Base-by-base conservation (phyloP, 768 basidiomycete species). In the Tylopilus sp. region DNA sequence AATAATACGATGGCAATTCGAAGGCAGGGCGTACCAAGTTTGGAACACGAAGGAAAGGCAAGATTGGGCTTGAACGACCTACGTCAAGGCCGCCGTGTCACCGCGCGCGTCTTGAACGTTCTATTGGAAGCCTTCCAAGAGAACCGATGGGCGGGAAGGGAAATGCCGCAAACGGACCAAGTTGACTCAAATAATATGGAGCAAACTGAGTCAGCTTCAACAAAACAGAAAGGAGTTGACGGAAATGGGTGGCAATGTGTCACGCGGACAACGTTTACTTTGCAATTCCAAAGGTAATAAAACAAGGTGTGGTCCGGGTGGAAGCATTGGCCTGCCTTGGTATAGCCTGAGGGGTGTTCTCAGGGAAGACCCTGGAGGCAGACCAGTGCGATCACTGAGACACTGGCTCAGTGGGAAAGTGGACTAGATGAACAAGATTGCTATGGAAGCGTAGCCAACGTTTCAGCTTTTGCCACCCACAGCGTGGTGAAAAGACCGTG, bases 51-150 rank as follows among this genome's bases (percentile, higher is more conserved):
- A 18, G 36, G 7, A 18, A 15, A 15, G 12, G 12, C 12, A 33
- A 33, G 12, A 33, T 13, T 31, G 31, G 31, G 15, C 33, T 17
- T 35, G 33, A 17, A 35, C 15, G 33, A 15, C 33, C 33, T 35
- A 35, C 1, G 7, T 0, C 1, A 44, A 13, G 30, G 44, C 51
- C 57, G 48, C 48, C 17, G 39, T 57, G 53, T 26, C 44, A 26
- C 57, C 40, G 47, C 47, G 15, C n/a, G 9, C 44, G 40, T 26
- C 12, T 41, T 40, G 56, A 51, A 57, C 10, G 45, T 63, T 66
- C 61, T 18, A 57, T 63, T 48, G 53, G 64, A 66, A 65, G 40
- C 39, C 20, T 57, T 65, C 60, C 39, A 50, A 23, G 28, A n/a
- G 42, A 39, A 48, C 48, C 47, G 44, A 50, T 48, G n/a, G 42